Conservation (phyloP, 768 basidiomycete species). For the Xerocomus potaroensis region DNA sequence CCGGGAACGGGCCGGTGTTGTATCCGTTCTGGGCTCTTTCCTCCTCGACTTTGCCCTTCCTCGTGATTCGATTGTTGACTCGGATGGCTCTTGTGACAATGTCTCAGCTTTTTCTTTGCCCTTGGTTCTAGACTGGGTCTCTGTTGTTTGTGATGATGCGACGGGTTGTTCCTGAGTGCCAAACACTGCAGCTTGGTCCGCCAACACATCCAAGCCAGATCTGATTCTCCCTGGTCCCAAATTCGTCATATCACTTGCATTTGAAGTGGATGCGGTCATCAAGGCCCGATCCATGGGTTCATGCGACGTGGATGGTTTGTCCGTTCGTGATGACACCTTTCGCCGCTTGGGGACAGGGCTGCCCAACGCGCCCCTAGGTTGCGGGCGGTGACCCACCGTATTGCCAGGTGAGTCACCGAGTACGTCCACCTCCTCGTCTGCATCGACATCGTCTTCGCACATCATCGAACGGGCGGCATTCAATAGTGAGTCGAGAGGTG, state of each 20-base stretch:
- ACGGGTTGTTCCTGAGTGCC: constrained; percentile 33
- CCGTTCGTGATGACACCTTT: constrained; percentile 16
- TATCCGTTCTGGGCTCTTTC: constrained; percentile 5
- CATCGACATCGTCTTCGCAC: constrained; percentile 33
- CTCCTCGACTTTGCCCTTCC: constrained; percentile 8
- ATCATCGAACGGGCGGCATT: constrained; percentile 60
- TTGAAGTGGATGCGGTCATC: background rate
- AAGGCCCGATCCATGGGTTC: constrained; percentile 1
- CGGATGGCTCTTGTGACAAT: constrained; percentile 3
- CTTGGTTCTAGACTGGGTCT: constrained; percentile 13
- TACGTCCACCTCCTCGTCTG: constrained; percentile 27
- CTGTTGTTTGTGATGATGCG: background rate
- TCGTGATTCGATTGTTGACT: constrained; percentile 4
- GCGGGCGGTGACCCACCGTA: constrained; percentile 27
- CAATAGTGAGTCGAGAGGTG: constrained; percentile 55
- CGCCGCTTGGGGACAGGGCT: constrained; percentile 41
- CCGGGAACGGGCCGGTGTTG: constrained; percentile 8
- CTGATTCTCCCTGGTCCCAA: constrained; percentile 28
- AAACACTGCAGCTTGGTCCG: constrained; percentile 65
- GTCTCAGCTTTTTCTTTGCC: constrained; percentile 16
- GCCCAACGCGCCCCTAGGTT: constrained; percentile 20
- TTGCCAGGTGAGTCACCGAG: constrained; percentile 19
- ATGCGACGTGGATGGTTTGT: constrained; percentile 9
- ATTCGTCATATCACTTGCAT: background rate
- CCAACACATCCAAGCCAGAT: constrained; percentile 67